A percentile compares a stretch with the other conserved stretches of the same genome.
These are phyloP conservation scores for Wallacemonas rigidus DNA, from an alignment of 208 protist genomes.

Conservation along the genomic window DNA sequence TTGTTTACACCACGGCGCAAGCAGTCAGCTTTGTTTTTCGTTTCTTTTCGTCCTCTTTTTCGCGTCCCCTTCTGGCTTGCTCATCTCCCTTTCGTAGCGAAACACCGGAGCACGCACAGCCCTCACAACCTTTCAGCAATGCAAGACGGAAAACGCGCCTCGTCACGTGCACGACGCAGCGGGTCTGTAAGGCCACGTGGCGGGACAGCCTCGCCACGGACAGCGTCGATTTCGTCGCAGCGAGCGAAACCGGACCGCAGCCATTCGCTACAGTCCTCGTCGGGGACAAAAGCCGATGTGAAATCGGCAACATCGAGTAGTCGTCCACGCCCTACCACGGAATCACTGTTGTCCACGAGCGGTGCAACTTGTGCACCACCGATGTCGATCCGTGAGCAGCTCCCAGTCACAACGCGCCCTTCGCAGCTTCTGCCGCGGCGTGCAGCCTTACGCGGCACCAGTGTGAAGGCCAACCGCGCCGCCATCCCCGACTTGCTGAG, in stretches of 20 bases:
- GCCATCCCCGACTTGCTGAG: conserved; percentile 12
- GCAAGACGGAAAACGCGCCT: conserved; percentile 1
- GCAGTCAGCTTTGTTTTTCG: too few species aligned
- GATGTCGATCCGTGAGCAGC: conserved; percentile 12
- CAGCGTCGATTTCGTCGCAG: neutral
- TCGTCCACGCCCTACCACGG: neutral
- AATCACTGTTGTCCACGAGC: neutral
- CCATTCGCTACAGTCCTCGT: neutral
- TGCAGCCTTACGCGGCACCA: neutral
- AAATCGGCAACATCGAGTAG: too few species aligned
- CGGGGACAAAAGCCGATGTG: too few species aligned
- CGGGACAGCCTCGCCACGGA: neutral
- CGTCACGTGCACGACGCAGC: neutral
- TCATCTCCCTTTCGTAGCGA: too few species aligned
- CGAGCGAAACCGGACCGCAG: neutral
- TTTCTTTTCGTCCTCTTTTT: too few species aligned
- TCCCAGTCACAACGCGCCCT: neutral
- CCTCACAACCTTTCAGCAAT: neutral
- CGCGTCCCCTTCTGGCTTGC: too few species aligned
- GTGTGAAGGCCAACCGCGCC: neutral
- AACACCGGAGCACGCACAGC: too few species aligned
- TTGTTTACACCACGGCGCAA: too few species aligned
- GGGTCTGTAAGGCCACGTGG: neutral
- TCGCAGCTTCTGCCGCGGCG: neutral
- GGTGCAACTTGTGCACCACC: neutral